These are phyloP conservation scores for Encephalitozoon hellem DNA, from an alignment of 371 early-diverging fungal species.

Conservation along the genomic window DNA sequence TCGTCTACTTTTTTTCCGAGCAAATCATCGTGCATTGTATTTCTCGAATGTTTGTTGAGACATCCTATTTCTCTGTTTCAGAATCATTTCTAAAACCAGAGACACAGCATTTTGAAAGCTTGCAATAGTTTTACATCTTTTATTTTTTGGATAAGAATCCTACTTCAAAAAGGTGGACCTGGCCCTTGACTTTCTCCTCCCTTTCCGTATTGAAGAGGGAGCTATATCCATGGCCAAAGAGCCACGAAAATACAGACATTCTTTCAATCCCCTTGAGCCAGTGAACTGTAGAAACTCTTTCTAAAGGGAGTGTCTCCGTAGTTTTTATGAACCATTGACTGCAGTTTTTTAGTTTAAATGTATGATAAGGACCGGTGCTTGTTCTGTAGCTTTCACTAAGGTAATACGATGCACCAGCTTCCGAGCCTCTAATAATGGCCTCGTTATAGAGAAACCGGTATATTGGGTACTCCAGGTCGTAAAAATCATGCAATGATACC, in stretches of 20 bases:
- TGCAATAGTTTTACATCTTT: not conserved
- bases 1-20: not conserved
- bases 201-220: not conserved
- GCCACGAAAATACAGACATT: not conserved
- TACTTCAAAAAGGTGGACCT: not conserved
- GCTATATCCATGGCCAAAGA: not conserved
- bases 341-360: not conserved
- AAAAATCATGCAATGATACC: constrained; percentile 42
- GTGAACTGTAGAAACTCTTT: not conserved
- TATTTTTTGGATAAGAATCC: not conserved
- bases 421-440: constrained; percentile 17
- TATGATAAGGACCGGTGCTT: not conserved
- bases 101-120: not conserved
- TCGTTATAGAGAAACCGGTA: not conserved
- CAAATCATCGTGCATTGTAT: not conserved
- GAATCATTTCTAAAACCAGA: not conserved
- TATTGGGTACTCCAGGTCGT: constrained; percentile 7
- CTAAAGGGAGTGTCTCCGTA: not conserved
- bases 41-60: not conserved
- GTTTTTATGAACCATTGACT: not conserved
- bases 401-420: not conserved
- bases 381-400: not conserved
- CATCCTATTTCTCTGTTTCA: not conserved
- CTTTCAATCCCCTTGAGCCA: not conserved
- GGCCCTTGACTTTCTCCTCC: not conserved